A percentile compares a stretch with the other conserved stretches of the same genome.
phyloP scores from a whole-genome alignment of 225 moss, liverwort and hornwort genomes.

The Bryum argenteum region DNA sequence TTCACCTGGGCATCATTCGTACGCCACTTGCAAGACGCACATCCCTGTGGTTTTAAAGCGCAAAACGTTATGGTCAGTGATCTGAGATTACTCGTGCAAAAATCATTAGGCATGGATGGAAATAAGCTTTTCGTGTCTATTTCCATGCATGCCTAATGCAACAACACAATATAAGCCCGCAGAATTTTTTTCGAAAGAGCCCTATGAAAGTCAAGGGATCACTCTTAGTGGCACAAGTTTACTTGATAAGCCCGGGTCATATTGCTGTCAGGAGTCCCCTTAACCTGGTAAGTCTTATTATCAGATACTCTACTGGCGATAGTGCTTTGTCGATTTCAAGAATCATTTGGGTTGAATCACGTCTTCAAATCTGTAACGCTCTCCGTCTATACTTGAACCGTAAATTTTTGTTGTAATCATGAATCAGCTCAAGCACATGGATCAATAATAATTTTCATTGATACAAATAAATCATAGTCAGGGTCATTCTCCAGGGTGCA shows the following conservation, averaged over 20 bases:
- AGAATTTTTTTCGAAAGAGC: conserved; percentile 42
- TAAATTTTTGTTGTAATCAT: neutral
- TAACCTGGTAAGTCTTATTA: conserved; percentile 44
- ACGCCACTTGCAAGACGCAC: conserved; percentile 11
- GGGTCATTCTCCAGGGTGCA: conserved; percentile 1
- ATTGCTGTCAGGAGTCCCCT: conserved; percentile 60
- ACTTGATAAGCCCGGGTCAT: conserved; percentile 41
- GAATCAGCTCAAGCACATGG: conserved; percentile 16
- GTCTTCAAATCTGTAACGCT: neutral
- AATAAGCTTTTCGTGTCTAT: conserved; percentile 6
- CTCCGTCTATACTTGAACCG: neutral
- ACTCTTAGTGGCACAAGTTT: conserved; percentile 52
- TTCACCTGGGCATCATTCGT: conserved; percentile 19
- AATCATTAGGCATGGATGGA: conserved; percentile 13
- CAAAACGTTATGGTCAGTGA: conserved; percentile 16
- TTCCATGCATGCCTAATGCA: conserved; percentile 24
- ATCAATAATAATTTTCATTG: conserved; percentile 11
- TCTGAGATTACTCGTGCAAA: conserved; percentile 16
- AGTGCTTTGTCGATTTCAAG: conserved; percentile 1
- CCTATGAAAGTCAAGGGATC: conserved; percentile 55
- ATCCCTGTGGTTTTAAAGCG: conserved; percentile 10
- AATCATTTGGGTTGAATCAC: neutral
- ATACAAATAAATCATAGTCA: conserved; percentile 7
- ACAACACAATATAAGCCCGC: conserved; percentile 39
- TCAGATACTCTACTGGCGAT: conserved; percentile 1